Conservation (phyloP, 2,329 filamentous ascomycete genomes). For the Colletotrichum noveboracense region DNA sequence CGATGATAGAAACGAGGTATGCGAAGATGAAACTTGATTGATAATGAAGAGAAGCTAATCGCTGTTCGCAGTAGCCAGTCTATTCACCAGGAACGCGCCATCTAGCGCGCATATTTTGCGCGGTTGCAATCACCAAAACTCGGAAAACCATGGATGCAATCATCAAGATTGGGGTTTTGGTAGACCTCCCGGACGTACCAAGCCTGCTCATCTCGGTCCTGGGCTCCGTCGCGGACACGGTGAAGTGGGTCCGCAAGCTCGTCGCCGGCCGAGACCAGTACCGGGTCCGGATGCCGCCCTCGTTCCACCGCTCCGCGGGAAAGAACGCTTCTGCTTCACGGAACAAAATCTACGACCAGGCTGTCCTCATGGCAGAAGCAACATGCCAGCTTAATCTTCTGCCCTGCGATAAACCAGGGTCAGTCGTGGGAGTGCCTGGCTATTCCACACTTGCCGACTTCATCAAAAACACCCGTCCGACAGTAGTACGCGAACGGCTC, state of each 20-base stretch:
- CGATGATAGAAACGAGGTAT: not conserved
- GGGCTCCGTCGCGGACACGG: not conserved
- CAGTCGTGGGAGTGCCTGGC: fast-evolving
- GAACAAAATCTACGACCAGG: not conserved
- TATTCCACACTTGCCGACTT: fast-evolving
- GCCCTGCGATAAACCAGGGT: fast-evolving
- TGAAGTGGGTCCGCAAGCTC: not conserved
- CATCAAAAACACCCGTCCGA: not conserved
- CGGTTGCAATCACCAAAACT: not conserved
- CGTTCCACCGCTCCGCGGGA: not conserved
- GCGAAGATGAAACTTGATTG: not conserved
- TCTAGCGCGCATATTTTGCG: not conserved
- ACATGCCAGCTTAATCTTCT: not conserved
- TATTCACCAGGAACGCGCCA: not conserved
- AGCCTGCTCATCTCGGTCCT: not conserved
- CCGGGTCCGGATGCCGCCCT: not conserved
- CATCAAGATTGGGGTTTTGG: not conserved
- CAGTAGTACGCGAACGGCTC: not conserved
- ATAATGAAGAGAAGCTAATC: not conserved
- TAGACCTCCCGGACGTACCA: not conserved
- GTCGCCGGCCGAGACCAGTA: not conserved
- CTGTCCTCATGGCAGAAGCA: not conserved
- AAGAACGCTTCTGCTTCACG: not conserved
- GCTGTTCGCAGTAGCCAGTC: not conserved
- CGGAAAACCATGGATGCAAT: not conserved